Base-by-base conservation (phyloP, 495 filamentous ascomycete genomes). In the Tetracladium setigerum region DNA sequence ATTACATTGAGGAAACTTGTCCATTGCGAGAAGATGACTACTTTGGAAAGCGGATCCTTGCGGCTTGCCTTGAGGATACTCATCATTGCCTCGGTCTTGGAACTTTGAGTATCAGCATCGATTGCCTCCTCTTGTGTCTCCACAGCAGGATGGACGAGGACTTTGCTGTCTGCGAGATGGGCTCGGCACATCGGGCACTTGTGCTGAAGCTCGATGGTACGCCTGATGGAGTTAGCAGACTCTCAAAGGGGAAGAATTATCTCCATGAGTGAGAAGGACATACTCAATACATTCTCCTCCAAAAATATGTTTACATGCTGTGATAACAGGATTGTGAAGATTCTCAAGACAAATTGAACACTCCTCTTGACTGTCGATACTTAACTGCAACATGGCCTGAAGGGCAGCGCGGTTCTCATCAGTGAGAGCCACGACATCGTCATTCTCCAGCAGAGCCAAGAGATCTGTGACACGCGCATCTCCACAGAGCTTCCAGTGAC, bases 1-100 rank as follows among this genome's bases (percentile, higher is more conserved):
- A 95, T 76, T 43, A 95, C 74, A 39, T 86, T 74, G 1, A 97
- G 72, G 69, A 95, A 95, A 4, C 78, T 83, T 0, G 90, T 95
- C 90, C 90, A 97, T 59, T 95, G 89, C 10, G 82, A 87, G 69
- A 97, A 97, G 30, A 95, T 76, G 43, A 97, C 80, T 3, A 87
- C 85, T 60, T 96, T 96, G 34, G 79, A 87, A 7, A 68, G 72
- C 0, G 79, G 66, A 14, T 84, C 81, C 51, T 78, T 77, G 9
- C 81, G 74, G 35, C 81, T 79, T 1, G 86, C 86, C 11, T 76
- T 79, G 6, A 95, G 67, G 48, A 96, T 89, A 46, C 81, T 78
- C 56, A 94, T 68, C 0, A 95, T 69, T 5, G 85, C 82, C 54
- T 91, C 83, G 38, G 91, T 86, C 63, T 96, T 96, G 56, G 83